These are phyloP conservation scores for Paecilomyces variotii DNA, from an alignment of 2,329 filamentous ascomycete genomes.

Conservation along the genomic window DNA sequence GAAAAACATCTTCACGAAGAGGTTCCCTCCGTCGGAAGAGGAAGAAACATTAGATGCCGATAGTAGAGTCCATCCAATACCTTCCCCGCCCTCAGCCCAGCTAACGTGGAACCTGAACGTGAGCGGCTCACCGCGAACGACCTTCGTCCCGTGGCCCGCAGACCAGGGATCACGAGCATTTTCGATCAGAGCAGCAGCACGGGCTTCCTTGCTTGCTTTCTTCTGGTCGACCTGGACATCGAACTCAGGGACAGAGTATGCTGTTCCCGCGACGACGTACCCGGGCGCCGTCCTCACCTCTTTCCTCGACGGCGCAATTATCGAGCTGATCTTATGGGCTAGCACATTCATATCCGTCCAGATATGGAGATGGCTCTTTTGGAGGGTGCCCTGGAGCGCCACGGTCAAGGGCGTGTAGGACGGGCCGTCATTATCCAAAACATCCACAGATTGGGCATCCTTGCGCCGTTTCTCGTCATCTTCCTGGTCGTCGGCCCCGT, in stretches of 20 bases:
- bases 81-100: slow-evolving; percentile 51
- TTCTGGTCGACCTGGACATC: slow-evolving; percentile 36
- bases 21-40: slow-evolving; percentile 5
- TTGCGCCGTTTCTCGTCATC: slow-evolving; percentile 45
- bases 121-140: slow-evolving; percentile 81
- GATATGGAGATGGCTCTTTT: slow-evolving; percentile 83
- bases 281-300: slow-evolving; percentile 50
- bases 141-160: slow-evolving; percentile 47
- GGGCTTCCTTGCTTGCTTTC: slow-evolving; percentile 17
- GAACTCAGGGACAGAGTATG: slow-evolving; percentile 73
- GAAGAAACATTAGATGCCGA: slow-evolving; percentile 2
- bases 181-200: slow-evolving; percentile 36
- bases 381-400: slow-evolving; percentile 79
- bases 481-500: slow-evolving; percentile 24
- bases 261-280: slow-evolving; percentile 77
- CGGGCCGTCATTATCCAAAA: slow-evolving; percentile 19
- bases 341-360: slow-evolving; percentile 84
- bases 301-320: slow-evolving; percentile 29
- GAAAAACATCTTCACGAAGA: slow-evolving; percentile 26
- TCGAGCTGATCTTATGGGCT: slow-evolving; percentile 50
- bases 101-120: slow-evolving; percentile 71
- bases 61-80: slow-evolving; percentile 25
- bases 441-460: slow-evolving; percentile 5
- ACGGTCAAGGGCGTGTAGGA: slow-evolving; percentile 70
- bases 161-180: slow-evolving; percentile 41